Evolutionary conservation across 179 eudicot species (phyloP).

Genomic region (Beta lomatogona): DNA sequence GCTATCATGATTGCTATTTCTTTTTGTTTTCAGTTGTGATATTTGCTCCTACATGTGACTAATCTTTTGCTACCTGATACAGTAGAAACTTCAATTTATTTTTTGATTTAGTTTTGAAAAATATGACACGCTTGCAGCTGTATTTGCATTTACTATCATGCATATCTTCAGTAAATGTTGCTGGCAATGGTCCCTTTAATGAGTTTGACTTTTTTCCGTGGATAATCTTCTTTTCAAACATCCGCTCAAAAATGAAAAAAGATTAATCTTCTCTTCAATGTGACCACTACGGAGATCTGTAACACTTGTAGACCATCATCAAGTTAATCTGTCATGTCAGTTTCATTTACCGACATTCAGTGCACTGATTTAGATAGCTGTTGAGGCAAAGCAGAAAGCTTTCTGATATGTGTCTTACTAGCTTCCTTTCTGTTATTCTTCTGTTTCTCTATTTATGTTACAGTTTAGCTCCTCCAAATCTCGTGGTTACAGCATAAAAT

Average conservation of each 20-base stretch:
- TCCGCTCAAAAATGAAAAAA: too few species aligned
- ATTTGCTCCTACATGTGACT: conserved; percentile 3
- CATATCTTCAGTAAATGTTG: background rate
- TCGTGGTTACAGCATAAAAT: background rate
- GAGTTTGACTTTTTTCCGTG: background rate
- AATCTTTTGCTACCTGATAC: background rate
- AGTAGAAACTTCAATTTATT: background rate
- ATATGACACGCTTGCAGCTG: background rate
- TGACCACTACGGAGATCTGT: background rate
- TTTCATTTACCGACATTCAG: background rate
- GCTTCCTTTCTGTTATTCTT: background rate
- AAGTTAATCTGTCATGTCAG: background rate
- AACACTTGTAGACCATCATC: background rate
- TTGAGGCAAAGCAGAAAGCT: background rate
- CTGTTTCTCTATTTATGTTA: background rate
- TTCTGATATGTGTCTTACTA: background rate
- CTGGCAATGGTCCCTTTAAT: background rate
- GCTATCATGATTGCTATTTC: background rate
- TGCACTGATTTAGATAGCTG: background rate
- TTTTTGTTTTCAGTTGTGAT: background rate
- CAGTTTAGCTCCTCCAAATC: background rate
- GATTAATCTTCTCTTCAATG: background rate
- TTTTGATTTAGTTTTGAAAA: background rate
- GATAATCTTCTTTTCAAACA: background rate
- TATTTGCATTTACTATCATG: background rate